Base-by-base conservation (phyloP, 306 rosid species). In the Rosa lucieae region DNA sequence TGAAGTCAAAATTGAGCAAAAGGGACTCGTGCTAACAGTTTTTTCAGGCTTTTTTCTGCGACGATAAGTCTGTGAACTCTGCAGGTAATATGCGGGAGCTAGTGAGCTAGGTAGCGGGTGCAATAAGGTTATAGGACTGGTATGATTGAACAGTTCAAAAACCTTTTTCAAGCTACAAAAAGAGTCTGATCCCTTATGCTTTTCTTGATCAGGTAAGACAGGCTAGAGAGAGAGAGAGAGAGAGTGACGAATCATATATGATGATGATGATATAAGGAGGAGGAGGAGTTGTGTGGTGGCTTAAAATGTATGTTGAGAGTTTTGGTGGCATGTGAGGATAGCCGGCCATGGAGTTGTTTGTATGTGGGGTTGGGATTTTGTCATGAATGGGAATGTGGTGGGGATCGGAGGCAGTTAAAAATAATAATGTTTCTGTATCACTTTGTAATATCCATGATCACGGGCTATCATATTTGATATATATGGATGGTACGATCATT, bases 281-380 rank as follows among this genome's bases (percentile, higher is more conserved):
- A 37, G 29, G 70, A 56, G 48, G 68, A 29, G 73, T 44, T 68
- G 12, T 46, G 80, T 69, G 52, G 23, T 74, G 29, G 14, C 23
- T 78, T 29, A 21, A 62, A 5, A 46, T 40, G 9, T 13, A 40
- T 17, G 46, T 18, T 39, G 29, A 43, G 48, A 58, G 68, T 85
- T 85, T 88, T 85, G 89, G 86, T 81, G 76, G 73, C 89, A 83
- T 88, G 82, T 88, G 89, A 83, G 81, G 56, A 14, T 82, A 35
- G 91, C 91, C 91, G 91, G 91, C 91, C 89, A 77, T 26, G 49
- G 67, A 18, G 11, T 85, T 85, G 91, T 88, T 80, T 1, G 12
- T 39, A 53, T 68, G 72, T 39, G 81, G 83, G 37, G 87, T 85
- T 85, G 85, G n/a, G 88, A 77, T 55, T 87, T 88, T 88, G 91